Percentiles rank a stretch among this genome's conserved stretches.
Conservation (phyloP, 2,329 filamentous ascomycete species). For the Piedraia hortae region DNA sequence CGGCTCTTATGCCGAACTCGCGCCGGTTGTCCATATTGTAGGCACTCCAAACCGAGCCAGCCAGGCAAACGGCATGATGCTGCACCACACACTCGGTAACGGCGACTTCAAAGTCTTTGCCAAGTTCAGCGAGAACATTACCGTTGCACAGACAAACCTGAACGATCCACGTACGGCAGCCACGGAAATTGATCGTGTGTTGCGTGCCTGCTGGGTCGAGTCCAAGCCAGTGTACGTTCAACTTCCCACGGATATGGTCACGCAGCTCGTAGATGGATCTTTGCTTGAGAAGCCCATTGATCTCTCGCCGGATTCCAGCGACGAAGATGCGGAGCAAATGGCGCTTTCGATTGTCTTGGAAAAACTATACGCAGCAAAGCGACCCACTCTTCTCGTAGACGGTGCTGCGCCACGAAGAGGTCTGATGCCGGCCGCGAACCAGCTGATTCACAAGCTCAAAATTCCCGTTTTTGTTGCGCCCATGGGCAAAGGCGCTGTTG, state of each 20-base stretch:
- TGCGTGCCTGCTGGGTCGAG: conserved; percentile 44
- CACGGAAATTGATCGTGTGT: conserved; percentile 52
- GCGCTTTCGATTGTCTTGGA: conserved; percentile 1
- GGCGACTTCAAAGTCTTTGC: conserved; percentile 60
- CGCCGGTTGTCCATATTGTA: conserved; percentile 21
- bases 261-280: neutral
- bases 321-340: neutral
- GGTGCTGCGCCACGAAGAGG: neutral
- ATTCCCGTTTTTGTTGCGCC: neutral
- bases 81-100: conserved; percentile 21
- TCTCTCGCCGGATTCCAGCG: conserved; percentile 1
- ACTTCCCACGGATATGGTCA: conserved; percentile 1
- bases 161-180: conserved; percentile 32
- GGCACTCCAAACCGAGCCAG: conserved; percentile 16
- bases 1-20: conserved; percentile 21
- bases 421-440: too few relatives aligned
- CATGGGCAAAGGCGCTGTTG: conserved; percentile 51
- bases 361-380: neutral
- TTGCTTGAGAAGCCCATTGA: neutral
- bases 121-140: conserved; percentile 47
- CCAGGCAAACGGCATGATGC: conserved; percentile 16
- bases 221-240: conserved; percentile 1
- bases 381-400: conserved; percentile 1
- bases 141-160: conserved; percentile 42
- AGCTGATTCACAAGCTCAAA: neutral